phyloP scores from a whole-genome alignment of 148 eudicot genomes.

The Vaccinium myrtillus region DNA sequence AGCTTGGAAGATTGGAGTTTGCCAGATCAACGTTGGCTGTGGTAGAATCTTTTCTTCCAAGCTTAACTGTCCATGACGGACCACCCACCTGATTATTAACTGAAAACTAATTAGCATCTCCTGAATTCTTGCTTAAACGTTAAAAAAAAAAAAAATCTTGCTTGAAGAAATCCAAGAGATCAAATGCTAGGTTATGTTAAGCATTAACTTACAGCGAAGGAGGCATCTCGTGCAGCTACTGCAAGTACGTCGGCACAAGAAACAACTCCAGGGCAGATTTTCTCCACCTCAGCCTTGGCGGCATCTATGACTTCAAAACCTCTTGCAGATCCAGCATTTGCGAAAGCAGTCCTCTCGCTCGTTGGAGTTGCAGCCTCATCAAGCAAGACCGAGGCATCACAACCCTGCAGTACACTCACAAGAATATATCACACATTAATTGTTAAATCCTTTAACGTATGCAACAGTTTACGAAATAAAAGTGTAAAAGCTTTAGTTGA shows the following conservation, averaged over 20 bases:
- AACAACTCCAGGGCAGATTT: constrained; percentile 30
- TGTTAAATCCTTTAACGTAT: too few species aligned
- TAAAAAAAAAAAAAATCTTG: too few species aligned
- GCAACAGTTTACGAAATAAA: neutral
- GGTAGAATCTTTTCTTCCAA: constrained; percentile 46
- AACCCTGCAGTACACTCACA: constrained; percentile 7
- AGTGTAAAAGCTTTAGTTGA: neutral
- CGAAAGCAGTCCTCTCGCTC: constrained; percentile 21
- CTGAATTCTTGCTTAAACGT: too few species aligned
- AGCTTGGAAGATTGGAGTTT: constrained; percentile 29
- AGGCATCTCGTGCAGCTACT: constrained; percentile 38
- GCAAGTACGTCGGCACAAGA: constrained; percentile 41
- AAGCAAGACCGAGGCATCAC: constrained; percentile 28
- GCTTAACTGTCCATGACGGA: constrained; percentile 42
- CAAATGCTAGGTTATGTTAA: neutral
- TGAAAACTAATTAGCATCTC: neutral
- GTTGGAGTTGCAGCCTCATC: constrained; percentile 20
- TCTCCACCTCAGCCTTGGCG: constrained; percentile 29
- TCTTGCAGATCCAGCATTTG: constrained; percentile 19
- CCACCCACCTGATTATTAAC: constrained; percentile 29
- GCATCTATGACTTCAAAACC: constrained; percentile 17
- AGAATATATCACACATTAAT: too few species aligned
- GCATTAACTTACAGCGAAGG: constrained; percentile 19
- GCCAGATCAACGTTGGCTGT: constrained; percentile 30
- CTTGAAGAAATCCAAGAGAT: neutral